Percentiles rank a stretch among this genome's conserved stretches.
Conservation (phyloP, 1,139 yeast species). For the Geotrichum histeridarum region DNA sequence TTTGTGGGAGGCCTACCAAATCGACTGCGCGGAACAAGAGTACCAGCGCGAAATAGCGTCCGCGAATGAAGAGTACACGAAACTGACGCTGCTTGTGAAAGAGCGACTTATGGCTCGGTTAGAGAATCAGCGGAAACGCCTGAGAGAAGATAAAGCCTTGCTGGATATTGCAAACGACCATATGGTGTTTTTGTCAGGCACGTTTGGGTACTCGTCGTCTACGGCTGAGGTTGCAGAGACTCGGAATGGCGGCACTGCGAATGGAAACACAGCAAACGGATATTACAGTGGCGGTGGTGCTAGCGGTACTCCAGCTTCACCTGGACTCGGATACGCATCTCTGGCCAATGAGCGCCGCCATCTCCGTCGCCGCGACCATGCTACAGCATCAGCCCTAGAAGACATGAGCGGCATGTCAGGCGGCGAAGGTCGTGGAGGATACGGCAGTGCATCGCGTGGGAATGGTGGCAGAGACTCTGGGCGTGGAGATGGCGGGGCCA, state of each 20-base stretch:
- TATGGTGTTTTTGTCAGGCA: slow-evolving; percentile 40
- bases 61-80: slow-evolving; percentile 76
- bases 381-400: slow-evolving; percentile 24
- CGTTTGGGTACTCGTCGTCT: slow-evolving; percentile 8
- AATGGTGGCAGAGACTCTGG: slow-evolving; percentile 25
- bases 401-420: slow-evolving; percentile 36
- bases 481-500: slow-evolving; percentile 10
- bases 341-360: slow-evolving; percentile 29
- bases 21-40: slow-evolving; percentile 68
- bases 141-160: slow-evolving; percentile 83
- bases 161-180: slow-evolving; percentile 76
- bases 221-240: neutral
- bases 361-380: slow-evolving; percentile 31
- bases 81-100: slow-evolving; percentile 73
- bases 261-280: slow-evolving; percentile 7
- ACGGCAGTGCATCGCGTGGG: slow-evolving; percentile 33
- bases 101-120: slow-evolving; percentile 76
- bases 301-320: slow-evolving; percentile 12
- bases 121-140: slow-evolving; percentile 72
- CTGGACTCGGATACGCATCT: slow-evolving; percentile 20
- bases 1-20: slow-evolving; percentile 82
- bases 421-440: slow-evolving; percentile 29
- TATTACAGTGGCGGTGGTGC: slow-evolving; percentile 18
- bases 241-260: neutral
- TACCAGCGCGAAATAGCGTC: slow-evolving; percentile 69